These are phyloP conservation scores for Blastobotrys mokoenaii DNA, from an alignment of 805 yeast species.

Conservation along the genomic window DNA sequence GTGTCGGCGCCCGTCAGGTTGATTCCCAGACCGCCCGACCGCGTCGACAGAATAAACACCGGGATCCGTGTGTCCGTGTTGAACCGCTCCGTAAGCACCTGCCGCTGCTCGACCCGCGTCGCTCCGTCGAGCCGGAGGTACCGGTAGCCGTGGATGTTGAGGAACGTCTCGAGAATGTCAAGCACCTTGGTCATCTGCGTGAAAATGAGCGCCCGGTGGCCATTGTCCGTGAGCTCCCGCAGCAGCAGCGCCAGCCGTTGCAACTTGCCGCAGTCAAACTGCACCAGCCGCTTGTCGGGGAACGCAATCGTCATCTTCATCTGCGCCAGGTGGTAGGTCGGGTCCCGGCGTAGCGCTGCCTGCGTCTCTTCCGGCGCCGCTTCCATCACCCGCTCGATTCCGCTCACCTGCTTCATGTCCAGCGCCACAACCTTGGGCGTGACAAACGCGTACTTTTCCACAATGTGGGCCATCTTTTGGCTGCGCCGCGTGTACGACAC, in stretches of 20 bases:
- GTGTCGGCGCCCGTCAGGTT: constrained; percentile 98
- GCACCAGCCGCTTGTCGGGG: constrained; percentile 87
- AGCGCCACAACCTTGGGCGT: constrained; percentile 81
- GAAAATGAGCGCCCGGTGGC: constrained; percentile 90
- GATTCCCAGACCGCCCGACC: constrained; percentile 98
- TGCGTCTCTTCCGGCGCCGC: background rate
- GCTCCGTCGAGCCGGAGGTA: constrained; percentile 96
- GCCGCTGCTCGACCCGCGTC: constrained; percentile 95
- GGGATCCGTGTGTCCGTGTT: constrained; percentile 80
- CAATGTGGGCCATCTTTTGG: constrained; percentile 11
- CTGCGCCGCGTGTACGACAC: constrained; percentile 11
- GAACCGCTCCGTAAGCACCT: constrained; percentile 84
- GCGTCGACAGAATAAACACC: constrained; percentile 83
- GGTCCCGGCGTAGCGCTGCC: constrained; percentile 7
- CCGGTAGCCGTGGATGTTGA: constrained; percentile 89
- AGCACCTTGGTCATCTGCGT: constrained; percentile 97
- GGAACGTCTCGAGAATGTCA: constrained; percentile 85
- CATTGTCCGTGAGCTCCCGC: constrained; percentile 70
- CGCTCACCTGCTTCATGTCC: constrained; percentile 40
- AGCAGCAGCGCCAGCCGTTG: constrained; percentile 73
- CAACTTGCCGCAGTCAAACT: constrained; percentile 94
- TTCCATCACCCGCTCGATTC: constrained; percentile 11
- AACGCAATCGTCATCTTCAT: constrained; percentile 85
- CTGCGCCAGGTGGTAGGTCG: constrained; percentile 75
- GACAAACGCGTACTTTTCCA: constrained; percentile 57